Conservation (phyloP, 2,329 filamentous ascomycete genomes). For the Pestalotiopsis sp. region DNA sequence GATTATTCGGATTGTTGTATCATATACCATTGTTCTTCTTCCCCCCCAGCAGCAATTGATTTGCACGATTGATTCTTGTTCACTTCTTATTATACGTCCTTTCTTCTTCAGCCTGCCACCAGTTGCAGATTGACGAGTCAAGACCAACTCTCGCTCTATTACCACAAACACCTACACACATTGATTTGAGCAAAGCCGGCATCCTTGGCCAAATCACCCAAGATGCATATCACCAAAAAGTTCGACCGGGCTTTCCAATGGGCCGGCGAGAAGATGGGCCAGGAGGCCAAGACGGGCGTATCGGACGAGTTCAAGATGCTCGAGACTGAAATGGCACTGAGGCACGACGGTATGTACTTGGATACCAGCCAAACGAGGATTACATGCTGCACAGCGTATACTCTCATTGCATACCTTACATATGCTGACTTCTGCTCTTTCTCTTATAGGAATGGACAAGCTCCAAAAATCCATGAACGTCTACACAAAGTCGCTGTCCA, state of each 20-base stretch:
- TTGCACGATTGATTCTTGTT: background rate
- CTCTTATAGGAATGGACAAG: constrained; percentile 76
- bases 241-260: constrained; percentile 97
- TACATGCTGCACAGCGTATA: background rate
- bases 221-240: constrained; percentile 73
- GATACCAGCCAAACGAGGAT: background rate
- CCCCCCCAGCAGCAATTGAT: background rate
- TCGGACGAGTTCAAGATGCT: constrained; percentile 90
- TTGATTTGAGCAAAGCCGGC: background rate
- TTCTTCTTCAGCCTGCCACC: background rate
- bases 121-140: background rate
- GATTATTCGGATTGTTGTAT: background rate
- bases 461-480: constrained; percentile 83
- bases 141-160: constrained; percentile 4
- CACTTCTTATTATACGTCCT: background rate
- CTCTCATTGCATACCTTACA: background rate
- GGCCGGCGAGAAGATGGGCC: constrained; percentile 95
- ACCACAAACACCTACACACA: too few relatives aligned
- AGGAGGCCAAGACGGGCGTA: constrained; percentile 82
- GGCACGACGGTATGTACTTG: constrained; percentile 73
- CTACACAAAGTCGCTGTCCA: constrained; percentile 87
- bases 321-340: constrained; percentile 86
- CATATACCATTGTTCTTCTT: constrained; percentile 2
- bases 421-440: background rate
- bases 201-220: constrained; percentile 17